Evolutionary conservation across 176 grass and related monocot genomes (phyloP), one percentile per base, ranked within the genome.

Genomic region (Olyra latifolia): DNA sequence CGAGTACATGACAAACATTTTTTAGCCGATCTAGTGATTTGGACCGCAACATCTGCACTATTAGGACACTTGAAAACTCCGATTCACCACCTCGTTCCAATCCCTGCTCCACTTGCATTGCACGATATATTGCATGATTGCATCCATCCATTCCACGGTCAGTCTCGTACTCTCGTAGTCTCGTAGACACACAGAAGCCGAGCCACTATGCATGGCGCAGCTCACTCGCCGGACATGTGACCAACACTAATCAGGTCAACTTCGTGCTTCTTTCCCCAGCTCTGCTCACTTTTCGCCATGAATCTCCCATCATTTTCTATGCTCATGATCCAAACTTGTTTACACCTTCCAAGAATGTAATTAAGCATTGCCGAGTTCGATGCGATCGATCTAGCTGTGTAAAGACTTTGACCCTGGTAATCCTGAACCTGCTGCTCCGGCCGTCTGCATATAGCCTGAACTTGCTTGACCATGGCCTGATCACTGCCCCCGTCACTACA

Each of bases 401-500:
- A 50, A 35, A 35, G 78, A 69, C 28, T 80, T 80, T 74, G 81
- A 84, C 80, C 69, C 75, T 23, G 61, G 81, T 80, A 74, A 67
- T 56, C 30, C 68, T 79, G 44, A 23, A 60, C 42, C 69, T 73
- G 62, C 59, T 30, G 30, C 16, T 17, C 24, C 23, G 55, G 29
- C 29, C 45, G 25, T 75, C 69, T 66, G n/a, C 75, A 84, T 84
- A 84, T 67, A 88, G 5, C 10, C 59, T 23, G 41, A 74, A 78
- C 86, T 70, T 87, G 69, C 85, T 73, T 88, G 74, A 88, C 86
- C 42, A 52, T 12, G 76, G 43, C 70, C 55, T 46, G n/a, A n/a
- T n/a, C 56, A 1, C 66, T 77, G 65, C 58, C 6, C 52, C 45
- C 85, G 65, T n/a, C 46, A 19, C 71, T 13, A 40, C 54, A 22